Evolutionary conservation across 2,329 filamentous ascomycete genomes (phyloP).

Genomic region (Aureobasidium leucospermi): DNA sequence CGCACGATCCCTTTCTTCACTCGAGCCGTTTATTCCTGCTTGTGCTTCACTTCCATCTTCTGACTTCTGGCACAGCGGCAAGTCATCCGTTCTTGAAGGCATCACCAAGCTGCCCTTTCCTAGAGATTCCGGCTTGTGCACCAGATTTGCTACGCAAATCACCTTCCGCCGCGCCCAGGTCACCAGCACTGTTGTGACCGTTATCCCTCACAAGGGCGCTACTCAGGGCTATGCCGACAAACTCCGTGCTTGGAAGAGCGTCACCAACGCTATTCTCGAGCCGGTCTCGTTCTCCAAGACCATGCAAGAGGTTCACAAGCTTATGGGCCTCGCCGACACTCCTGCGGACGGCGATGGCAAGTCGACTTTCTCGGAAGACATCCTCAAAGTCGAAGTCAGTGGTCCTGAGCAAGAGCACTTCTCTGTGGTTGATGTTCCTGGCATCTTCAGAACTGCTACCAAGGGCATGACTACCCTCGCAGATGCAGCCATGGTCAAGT

Average conservation of each 20-base stretch:
- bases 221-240: conserved; percentile 25
- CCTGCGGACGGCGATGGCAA: not conserved
- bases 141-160: conserved; percentile 28
- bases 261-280: conserved; percentile 19
- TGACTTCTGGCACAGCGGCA: conserved; percentile 33
- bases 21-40: too few species aligned
- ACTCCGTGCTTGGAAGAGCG: conserved; percentile 21
- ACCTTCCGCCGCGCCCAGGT: conserved; percentile 10
- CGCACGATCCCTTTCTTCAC: conserved; percentile 20
- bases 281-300: conserved; percentile 18
- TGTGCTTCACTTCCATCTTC: not conserved
- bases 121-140: conserved; percentile 45
- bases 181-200: conserved; percentile 19
- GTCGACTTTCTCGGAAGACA: conserved; percentile 24
- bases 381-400: conserved; percentile 24
- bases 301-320: conserved; percentile 21
- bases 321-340: conserved; percentile 17
- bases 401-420: conserved; percentile 24
- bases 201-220: conserved; percentile 24
- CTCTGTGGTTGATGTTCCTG: conserved; percentile 26
- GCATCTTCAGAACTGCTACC: conserved; percentile 27
- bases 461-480: conserved; percentile 29
- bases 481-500: conserved; percentile 32
- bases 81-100: conserved; percentile 56
- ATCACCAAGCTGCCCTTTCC: conserved; percentile 54